Percentiles rank a stretch among this genome's conserved stretches.
These are phyloP conservation scores for Quercus ilex DNA, from an alignment of 306 rosid species.

Conservation along the genomic window DNA sequence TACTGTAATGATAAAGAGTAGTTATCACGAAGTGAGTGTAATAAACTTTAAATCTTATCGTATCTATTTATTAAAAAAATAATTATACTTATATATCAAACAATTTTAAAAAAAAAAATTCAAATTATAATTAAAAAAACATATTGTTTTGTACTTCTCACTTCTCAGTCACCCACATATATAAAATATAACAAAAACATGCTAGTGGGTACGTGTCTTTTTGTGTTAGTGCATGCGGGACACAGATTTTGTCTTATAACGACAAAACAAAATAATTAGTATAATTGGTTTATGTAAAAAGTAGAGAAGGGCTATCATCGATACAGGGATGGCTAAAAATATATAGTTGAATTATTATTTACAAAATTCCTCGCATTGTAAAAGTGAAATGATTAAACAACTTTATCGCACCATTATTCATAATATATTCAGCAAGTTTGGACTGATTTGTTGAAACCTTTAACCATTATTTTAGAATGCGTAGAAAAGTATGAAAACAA, in stretches of 20 bases:
- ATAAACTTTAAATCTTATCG: too few relatives aligned
- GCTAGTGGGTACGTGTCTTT: not conserved
- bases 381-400: not conserved
- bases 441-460: not conserved
- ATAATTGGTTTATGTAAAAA: not conserved
- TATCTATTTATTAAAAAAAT: too few relatives aligned
- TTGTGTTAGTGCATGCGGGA: not conserved
- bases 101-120: too few relatives aligned
- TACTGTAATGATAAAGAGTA: too few relatives aligned
- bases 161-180: not conserved
- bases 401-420: not conserved
- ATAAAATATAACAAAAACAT: not conserved
- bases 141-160: not conserved
- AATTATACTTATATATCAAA: not conserved
- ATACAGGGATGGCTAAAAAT: conserved; percentile 6
- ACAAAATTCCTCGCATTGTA: not conserved
- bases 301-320: not conserved
- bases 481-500: not conserved
- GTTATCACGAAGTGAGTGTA: too few relatives aligned
- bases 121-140: not conserved
- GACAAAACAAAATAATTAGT: conserved; percentile 9
- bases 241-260: not conserved
- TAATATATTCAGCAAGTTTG: not conserved
- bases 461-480: not conserved
- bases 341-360: not conserved